Conservation (phyloP, 148 eudicot genomes). For the Rhododendron ferrugineum region DNA sequence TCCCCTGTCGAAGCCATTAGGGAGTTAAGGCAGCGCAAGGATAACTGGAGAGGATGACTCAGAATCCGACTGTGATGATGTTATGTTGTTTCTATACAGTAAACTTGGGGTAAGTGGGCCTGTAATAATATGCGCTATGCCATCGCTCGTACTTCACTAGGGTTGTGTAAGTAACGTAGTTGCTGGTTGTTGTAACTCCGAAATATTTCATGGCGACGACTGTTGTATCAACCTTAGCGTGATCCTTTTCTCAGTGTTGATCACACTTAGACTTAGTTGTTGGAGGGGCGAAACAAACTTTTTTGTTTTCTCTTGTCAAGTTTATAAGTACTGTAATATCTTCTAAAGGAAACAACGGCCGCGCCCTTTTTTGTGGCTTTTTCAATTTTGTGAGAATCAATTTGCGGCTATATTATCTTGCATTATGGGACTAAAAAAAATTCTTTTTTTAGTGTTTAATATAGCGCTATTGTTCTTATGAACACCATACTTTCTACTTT, state of each 20-base stretch:
- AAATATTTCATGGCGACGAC: background rate
- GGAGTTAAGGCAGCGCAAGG: conserved; percentile 75
- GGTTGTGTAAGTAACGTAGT: background rate
- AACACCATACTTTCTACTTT: too few relatives aligned
- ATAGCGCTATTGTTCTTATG: background rate
- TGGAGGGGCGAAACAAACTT: background rate
- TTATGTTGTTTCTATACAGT: background rate
- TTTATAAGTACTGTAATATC: background rate
- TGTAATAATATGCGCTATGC: background rate
- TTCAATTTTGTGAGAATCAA: background rate
- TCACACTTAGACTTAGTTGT: background rate
- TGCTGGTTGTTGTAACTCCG: background rate
- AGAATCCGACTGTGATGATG: background rate
- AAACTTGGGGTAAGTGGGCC: background rate
- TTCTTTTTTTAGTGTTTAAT: background rate
- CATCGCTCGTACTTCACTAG: background rate
- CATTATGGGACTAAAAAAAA: background rate
- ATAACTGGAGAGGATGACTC: conserved; percentile 73
- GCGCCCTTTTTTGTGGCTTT: background rate
- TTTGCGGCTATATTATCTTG: background rate
- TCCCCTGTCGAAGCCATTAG: conserved; percentile 66
- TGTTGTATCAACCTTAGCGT: background rate
- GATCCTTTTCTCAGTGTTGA: background rate
- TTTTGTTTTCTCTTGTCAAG: background rate
- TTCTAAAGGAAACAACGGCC: background rate